Evolutionary conservation across 139 green algal genomes (phyloP).

Genomic region (Picochlorum costavermella): DNA sequence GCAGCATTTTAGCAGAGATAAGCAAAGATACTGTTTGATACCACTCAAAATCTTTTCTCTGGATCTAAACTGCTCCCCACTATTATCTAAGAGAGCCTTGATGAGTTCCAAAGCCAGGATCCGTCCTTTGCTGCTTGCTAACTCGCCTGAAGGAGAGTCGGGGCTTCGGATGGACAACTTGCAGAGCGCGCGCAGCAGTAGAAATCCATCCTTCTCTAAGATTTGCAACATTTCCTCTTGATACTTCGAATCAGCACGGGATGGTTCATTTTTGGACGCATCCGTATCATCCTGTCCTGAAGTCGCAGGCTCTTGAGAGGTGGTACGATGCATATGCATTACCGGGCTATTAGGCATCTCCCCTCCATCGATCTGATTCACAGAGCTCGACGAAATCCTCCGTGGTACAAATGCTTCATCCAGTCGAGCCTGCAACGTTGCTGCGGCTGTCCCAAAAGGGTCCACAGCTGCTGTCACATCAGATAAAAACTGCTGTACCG

Average conservation of each 20-base stretch:
- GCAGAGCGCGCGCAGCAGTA: slow-evolving; percentile 96
- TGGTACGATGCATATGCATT: too few species aligned
- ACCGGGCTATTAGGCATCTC: too few species aligned
- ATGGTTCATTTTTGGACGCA: background rate
- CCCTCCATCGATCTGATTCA: too few species aligned
- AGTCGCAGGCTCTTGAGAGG: background rate
- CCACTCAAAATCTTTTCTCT: slow-evolving; percentile 72
- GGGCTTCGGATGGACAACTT: slow-evolving; percentile 84
- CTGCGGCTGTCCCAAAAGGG: slow-evolving; percentile 35
- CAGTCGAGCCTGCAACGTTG: slow-evolving; percentile 36
- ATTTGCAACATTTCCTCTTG: background rate
- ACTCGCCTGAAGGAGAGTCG: slow-evolving; percentile 49
- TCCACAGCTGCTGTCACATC: slow-evolving; percentile 53
- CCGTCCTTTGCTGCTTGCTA: slow-evolving; percentile 61
- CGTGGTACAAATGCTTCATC: slow-evolving; percentile 17
- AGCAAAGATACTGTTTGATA: slow-evolving; percentile 92
- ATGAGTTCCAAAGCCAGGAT: slow-evolving; percentile 93
- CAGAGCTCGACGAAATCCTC: too few species aligned
- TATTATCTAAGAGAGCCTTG: slow-evolving; percentile 93
- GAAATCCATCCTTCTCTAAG: slow-evolving; percentile 85
- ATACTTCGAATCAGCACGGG: background rate
- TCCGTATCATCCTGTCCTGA: background rate
- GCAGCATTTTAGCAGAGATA: slow-evolving; percentile 92
- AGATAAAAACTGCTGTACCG: slow-evolving; percentile 81
- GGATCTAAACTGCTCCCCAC: slow-evolving; percentile 67